Percentiles rank a stretch among this genome's conserved stretches.
These are phyloP conservation scores for Volutella citrinella DNA, from an alignment of 2,329 filamentous ascomycete species.

Conservation along the genomic window DNA sequence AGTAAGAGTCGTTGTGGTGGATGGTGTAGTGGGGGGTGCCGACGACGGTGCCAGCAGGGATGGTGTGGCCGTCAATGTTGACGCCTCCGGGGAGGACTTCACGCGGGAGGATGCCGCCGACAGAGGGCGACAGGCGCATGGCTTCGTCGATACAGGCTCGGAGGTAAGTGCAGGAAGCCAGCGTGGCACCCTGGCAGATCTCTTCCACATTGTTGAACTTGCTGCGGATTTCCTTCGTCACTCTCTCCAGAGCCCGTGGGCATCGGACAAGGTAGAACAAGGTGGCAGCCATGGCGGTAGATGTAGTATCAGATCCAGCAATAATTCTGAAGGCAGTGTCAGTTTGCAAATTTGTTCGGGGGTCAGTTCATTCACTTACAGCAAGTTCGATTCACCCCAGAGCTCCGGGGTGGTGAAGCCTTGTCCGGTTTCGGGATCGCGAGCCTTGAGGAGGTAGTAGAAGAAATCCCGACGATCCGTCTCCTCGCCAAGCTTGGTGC, in stretches of 20 bases:
- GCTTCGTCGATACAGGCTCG: slow-evolving; percentile 64
- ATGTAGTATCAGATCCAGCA: slow-evolving; percentile 69
- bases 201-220: slow-evolving; percentile 52
- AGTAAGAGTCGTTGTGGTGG: slow-evolving; percentile 65
- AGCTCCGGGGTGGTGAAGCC: slow-evolving; percentile 65
- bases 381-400: slow-evolving; percentile 67
- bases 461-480: slow-evolving; percentile 73
- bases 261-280: slow-evolving; percentile 61
- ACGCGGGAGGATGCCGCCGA: slow-evolving; percentile 58
- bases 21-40: slow-evolving; percentile 66
- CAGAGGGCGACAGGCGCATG: slow-evolving; percentile 60
- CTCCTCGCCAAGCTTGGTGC: slow-evolving; percentile 63
- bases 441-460: slow-evolving; percentile 69
- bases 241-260: slow-evolving; percentile 44
- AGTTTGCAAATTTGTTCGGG: not conserved
- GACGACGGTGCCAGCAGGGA: slow-evolving; percentile 60
- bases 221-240: slow-evolving; percentile 48
- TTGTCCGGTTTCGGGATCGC: slow-evolving; percentile 67
- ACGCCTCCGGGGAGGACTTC: slow-evolving; percentile 56
- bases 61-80: slow-evolving; percentile 47
- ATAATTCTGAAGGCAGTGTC: slow-evolving; percentile 51
- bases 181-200: slow-evolving; percentile 48
- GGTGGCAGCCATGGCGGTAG: slow-evolving; percentile 62
- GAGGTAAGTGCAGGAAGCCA: slow-evolving; percentile 55
- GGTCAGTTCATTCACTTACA: slow-evolving; percentile 38